Evolutionary conservation across 371 early-diverging fungal genomes (phyloP).

Genomic region (Fennellomyces sp.): DNA sequence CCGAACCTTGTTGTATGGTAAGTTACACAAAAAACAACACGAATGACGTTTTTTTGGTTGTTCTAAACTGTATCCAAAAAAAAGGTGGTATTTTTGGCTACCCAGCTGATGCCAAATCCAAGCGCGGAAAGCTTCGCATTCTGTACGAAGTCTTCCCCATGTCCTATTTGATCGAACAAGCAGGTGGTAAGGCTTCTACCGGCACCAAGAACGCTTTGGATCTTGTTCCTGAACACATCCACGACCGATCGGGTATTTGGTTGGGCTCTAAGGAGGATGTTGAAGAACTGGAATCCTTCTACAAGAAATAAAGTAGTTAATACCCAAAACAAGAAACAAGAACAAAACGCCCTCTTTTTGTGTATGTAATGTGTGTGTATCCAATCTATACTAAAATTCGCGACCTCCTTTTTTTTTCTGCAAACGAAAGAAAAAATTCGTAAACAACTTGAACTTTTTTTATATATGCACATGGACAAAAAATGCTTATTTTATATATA

Average conservation of each 20-base stretch:
- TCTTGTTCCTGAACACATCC: slow-evolving; percentile 85
- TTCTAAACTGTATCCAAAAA: background rate
- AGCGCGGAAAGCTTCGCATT: slow-evolving; percentile 92
- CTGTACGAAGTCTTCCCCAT: slow-evolving; percentile 99
- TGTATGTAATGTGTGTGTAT: no score
- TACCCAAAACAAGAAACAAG: background rate
- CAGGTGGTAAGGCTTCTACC: slow-evolving; percentile 92
- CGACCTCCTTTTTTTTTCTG: background rate
- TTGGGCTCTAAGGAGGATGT: slow-evolving; percentile 94
- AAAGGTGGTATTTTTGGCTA: slow-evolving; percentile 81
- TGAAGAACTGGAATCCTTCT: slow-evolving; percentile 70
- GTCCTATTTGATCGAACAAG: slow-evolving; percentile 93
- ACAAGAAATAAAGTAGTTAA: slow-evolving; percentile 21
- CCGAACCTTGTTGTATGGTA: slow-evolving; percentile 92
- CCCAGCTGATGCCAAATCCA: slow-evolving; percentile 86
- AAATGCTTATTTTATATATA: background rate
- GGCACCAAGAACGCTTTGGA: slow-evolving; percentile 87
- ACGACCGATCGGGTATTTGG: slow-evolving; percentile 92
- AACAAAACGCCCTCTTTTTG: no score
- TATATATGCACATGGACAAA: background rate
- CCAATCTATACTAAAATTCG: no score
- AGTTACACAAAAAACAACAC: slow-evolving; percentile 7
- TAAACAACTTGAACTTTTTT: no score
- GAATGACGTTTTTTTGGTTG: no score
- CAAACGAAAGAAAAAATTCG: background rate